Base-by-base conservation (phyloP, 768 basidiomycete species). In the Coprinopsis cinerea region DNA sequence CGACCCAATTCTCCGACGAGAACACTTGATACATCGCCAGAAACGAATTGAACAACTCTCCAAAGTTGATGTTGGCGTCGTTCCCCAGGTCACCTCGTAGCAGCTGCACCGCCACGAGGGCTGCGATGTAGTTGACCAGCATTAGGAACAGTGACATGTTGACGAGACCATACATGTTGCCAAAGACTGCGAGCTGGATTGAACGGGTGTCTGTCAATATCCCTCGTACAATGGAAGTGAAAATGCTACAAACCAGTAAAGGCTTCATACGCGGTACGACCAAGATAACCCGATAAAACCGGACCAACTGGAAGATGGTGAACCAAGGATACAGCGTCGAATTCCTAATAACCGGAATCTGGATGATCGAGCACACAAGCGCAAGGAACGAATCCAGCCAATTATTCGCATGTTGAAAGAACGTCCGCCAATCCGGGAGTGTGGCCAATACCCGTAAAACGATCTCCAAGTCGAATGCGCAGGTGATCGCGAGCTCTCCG, bases 1-100 rank as follows among this genome's bases (percentile, higher is more conserved):
- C 71, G n/a, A 85, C 82, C 93, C 95, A 98, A 64, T 96, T 92
- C 67, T 98, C 95, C 0, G 90, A 90, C 0, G 92, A 91, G 66
- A 92, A 88, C 1, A 97, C 74, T 65, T 94, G 79, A 61, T 94
- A 98, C 58, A 93, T 74, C 0, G 81, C 89, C 20, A 96, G 66
- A 62, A 95, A 97, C 0, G 89, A 72, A 58, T 88, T 91, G 71
- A 81, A 94, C 7, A 92, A 67, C 59, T 91, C 79, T 5, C 84
- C 82, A 62, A 92, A 97, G 56, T 85, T 88, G 71, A 90, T 79
- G 1, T 73, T 64, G 13, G 65, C 55, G 37, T 68, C 70, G 14
- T 68, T 64, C 3, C 65, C 63, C 51, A 93, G 70, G 62, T 96
- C 92, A 2, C 93, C 93, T 36, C 92, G 83, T 24, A 98, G 69